Evolutionary conservation across 1,284 basidiomycete species (phyloP).

Genomic region (Inonotus obliquus): DNA sequence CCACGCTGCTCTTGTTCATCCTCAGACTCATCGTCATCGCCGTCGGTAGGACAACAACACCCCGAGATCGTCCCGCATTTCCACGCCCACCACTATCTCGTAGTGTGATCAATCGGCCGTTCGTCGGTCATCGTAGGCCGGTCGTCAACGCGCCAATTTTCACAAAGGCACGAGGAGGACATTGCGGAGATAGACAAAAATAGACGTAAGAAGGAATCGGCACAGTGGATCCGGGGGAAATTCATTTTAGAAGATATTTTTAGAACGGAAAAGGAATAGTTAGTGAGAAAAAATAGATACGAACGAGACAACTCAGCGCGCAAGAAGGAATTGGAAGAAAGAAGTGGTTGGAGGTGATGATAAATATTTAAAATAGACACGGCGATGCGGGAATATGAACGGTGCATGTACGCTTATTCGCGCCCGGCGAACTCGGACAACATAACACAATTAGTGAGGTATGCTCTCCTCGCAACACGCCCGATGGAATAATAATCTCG

Average conservation of each 20-base stretch:
- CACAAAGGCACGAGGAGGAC: neutral
- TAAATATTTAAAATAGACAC: neutral
- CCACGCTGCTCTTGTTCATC: neutral
- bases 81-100: conserved; percentile 19
- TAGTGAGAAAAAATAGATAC: neutral
- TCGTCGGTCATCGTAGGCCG: neutral
- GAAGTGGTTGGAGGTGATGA: neutral
- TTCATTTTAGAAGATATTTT: neutral
- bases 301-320: neutral
- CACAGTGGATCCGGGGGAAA: neutral
- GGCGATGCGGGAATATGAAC: neutral
- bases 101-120: neutral
- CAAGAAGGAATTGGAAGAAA: neutral
- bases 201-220: neutral
- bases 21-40: conserved; percentile 7
- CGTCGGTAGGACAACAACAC: conserved; percentile 15
- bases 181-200: neutral
- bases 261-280: neutral
- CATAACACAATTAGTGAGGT: neutral
- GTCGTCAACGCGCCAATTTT: neutral
- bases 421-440: neutral
- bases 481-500: neutral
- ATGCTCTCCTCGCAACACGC: neutral
- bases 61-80: conserved; percentile 12
- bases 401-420: neutral